These are phyloP conservation scores for Fusarium buxicola DNA, from an alignment of 2,329 filamentous ascomycete genomes.

Conservation along the genomic window DNA sequence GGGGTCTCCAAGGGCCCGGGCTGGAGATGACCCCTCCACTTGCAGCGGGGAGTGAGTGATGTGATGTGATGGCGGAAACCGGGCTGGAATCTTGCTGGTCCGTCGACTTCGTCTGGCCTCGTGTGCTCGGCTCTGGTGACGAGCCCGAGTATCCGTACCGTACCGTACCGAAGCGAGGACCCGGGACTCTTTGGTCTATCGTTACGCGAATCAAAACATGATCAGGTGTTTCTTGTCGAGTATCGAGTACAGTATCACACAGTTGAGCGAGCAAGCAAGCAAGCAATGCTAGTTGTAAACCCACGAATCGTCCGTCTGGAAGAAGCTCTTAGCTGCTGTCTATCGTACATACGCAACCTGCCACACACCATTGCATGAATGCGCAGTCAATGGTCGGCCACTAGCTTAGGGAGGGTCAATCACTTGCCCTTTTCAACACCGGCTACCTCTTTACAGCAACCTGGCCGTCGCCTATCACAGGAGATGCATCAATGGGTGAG, in stretches of 20 bases:
- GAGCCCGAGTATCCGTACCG: too few species aligned
- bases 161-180: not conserved
- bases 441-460: slow-evolving; percentile 11
- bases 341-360: not conserved
- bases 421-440: slow-evolving; percentile 30
- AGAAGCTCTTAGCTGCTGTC: too few species aligned
- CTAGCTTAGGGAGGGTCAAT: slow-evolving; percentile 13
- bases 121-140: slow-evolving; percentile 2
- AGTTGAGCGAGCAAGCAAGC: too few species aligned
- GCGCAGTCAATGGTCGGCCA: not conserved
- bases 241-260: too few species aligned
- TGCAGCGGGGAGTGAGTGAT: slow-evolving; percentile 3
- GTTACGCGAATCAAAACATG: not conserved
- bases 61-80: not conserved
- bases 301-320: too few species aligned
- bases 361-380: too few species aligned
- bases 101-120: not conserved
- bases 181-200: not conserved
- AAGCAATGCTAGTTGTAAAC: too few species aligned
- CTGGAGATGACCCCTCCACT: slow-evolving; percentile 14
- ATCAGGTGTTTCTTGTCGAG: not conserved
- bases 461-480: slow-evolving; percentile 11
- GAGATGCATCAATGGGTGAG: too few species aligned
- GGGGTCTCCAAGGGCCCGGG: slow-evolving; percentile 16
- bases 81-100: not conserved